Evolutionary conservation across 2,329 filamentous ascomycete genomes (phyloP), one percentile per base, ranked within the genome.

Genomic region (Beauveria caledonica): DNA sequence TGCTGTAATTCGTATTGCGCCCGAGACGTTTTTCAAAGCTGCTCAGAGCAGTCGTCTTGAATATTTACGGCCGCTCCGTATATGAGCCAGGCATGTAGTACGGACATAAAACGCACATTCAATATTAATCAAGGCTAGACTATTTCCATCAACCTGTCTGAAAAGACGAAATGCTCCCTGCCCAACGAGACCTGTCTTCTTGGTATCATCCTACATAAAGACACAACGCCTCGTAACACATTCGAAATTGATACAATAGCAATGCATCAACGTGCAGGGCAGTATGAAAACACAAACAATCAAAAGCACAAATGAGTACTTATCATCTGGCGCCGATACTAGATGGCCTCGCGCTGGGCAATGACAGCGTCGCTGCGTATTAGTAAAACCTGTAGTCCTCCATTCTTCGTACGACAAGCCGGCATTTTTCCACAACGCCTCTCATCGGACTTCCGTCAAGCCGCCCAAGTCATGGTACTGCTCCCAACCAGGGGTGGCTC

Each of bases 391-490:
- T 36, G 27, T 21, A 8, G 13, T 40, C 19, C n/a, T 39, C 29
- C 5, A 2, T 55, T 29, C 17, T 5, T 25, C 44, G 5, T 10
- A 13, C 42, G 8, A 39, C 19, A 19, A 25, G 19, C 10, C 36
- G 13, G 4, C 19, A 9, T 10, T 21, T 39, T 2, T 23, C 1
- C 10, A 13, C 9, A 6, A 23, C 29, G 9, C 15, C n/a, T 3
- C n/a, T 72, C 65, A 74, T 48, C 66, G 66, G 64, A 73, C 68
- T 62, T 74, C 72, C 2, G 73, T 79, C 51, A 79, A 65, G 0
- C 78, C 78, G 39, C 78, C 78, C 4, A 80, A 66, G 13, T 78
- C 76, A 29, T 72, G 70, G 62, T 77, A 80, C 66, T 79, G 76
- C 63, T 77, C 77, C 77, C 77, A 80, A 5, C 73, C 73, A 3